Conservation (phyloP, 2,329 filamentous ascomycete species). For the Epichloe baconii region DNA sequence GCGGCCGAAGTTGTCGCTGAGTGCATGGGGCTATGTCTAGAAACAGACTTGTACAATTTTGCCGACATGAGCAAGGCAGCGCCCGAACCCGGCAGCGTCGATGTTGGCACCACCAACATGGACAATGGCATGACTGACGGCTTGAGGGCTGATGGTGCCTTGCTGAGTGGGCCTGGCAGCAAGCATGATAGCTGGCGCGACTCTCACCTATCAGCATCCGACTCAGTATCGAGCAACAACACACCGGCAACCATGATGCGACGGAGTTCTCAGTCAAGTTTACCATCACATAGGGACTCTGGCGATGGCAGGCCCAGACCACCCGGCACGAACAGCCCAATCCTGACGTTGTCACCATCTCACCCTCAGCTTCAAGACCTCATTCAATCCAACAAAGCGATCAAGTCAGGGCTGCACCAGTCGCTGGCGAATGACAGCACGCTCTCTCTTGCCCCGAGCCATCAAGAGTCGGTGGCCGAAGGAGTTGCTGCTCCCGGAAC, state of each 20-base stretch:
- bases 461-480: constrained; percentile 33
- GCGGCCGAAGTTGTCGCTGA: constrained; percentile 68
- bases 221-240: constrained; percentile 27
- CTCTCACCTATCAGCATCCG: constrained; percentile 36
- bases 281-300: constrained; percentile 35
- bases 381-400: constrained; percentile 44
- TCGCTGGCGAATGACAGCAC: constrained; percentile 45
- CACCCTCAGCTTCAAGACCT: constrained; percentile 47
- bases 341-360: constrained; percentile 35
- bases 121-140: constrained; percentile 19
- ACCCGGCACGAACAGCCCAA: constrained; percentile 46
- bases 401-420: constrained; percentile 42
- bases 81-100: constrained; percentile 10
- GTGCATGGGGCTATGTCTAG: constrained; percentile 54
- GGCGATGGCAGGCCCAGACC: constrained; percentile 24
- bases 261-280: constrained; percentile 35
- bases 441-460: constrained; percentile 37
- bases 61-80: constrained; percentile 9
- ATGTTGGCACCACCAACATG: constrained; percentile 10
- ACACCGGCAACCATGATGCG: constrained; percentile 25
- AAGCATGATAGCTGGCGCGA: constrained; percentile 37
- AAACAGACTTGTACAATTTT: constrained; percentile 15
- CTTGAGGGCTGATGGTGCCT: constrained; percentile 22
- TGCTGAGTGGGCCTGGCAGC: constrained; percentile 27
- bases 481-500: constrained; percentile 14